Conservation (phyloP, 1,284 basidiomycete species). For the Acaromyces ingoldii region DNA sequence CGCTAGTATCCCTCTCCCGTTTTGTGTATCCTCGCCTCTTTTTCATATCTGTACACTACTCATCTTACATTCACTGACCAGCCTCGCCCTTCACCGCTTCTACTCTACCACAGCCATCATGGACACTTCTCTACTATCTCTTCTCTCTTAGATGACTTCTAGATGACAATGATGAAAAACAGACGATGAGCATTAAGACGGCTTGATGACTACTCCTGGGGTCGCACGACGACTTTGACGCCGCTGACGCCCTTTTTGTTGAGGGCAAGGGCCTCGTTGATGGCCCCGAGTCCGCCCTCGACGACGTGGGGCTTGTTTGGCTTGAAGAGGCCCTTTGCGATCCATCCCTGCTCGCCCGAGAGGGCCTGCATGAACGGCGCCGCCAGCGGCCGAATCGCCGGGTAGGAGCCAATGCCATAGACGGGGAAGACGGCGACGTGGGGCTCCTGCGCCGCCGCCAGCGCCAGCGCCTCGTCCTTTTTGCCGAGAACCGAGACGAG, state of each 20-base stretch:
- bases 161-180: too few relatives aligned
- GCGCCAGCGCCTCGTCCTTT: neutral
- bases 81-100: neutral
- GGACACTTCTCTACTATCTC: neutral
- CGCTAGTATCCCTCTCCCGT: too few relatives aligned
- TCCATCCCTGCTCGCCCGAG: slow-evolving; percentile 26
- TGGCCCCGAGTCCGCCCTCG: slow-evolving; percentile 17
- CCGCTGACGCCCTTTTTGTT: slow-evolving; percentile 33
- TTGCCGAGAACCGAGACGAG: neutral
- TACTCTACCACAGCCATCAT: neutral
- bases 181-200: too few relatives aligned
- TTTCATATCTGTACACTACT: neutral
- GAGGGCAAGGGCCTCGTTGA: slow-evolving; percentile 25
- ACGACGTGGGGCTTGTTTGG: slow-evolving; percentile 28
- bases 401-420: slow-evolving; percentile 15
- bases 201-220: too few relatives aligned
- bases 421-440: slow-evolving; percentile 11
- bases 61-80: neutral
- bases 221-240: slow-evolving; percentile 28
- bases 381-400: slow-evolving; percentile 15
- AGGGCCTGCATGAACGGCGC: slow-evolving; percentile 22
- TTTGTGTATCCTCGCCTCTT: neutral
- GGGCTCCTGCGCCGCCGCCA: neutral
- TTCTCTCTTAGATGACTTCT: neutral
- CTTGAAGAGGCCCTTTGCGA: slow-evolving; percentile 16